Percentiles rank a stretch among this genome's conserved stretches.
These are phyloP conservation scores for Colletotrichum sp. DNA, from an alignment of 2,329 filamentous ascomycete genomes.

Conservation along the genomic window DNA sequence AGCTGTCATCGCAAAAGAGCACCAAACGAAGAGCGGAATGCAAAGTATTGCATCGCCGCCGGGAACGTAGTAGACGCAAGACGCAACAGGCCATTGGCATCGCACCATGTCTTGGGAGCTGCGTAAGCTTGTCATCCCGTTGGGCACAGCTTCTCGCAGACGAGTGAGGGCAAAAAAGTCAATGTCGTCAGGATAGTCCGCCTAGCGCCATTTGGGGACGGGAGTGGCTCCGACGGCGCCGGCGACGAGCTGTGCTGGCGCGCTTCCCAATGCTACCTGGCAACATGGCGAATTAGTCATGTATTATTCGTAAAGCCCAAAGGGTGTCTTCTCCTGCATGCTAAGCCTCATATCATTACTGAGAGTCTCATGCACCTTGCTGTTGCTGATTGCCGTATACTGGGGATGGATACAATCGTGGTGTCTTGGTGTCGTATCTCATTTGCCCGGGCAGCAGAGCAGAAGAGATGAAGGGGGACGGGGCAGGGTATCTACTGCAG, in stretches of 20 bases:
- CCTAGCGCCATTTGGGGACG: conserved; percentile 12
- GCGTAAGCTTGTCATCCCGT: conserved; percentile 10
- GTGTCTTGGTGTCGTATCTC: neutral
- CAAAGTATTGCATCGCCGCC: neutral
- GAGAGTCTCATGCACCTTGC: neutral
- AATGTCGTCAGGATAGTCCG: conserved; percentile 22
- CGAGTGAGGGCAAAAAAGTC: conserved; percentile 2
- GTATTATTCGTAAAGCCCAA: neutral
- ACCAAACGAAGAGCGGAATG: neutral
- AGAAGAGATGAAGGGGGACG: neutral
- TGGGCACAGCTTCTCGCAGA: neutral
- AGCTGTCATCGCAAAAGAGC: neutral
- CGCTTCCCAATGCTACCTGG: neutral
- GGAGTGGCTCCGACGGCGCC: conserved; percentile 10
- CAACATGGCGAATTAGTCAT: neutral
- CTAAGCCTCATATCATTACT: neutral
- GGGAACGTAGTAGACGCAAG: neutral
- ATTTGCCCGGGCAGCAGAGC: neutral
- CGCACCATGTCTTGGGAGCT: conserved; percentile 16
- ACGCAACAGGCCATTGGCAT: neutral
- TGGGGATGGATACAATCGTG: neutral
- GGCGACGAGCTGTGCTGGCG: neutral
- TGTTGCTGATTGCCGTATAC: neutral
- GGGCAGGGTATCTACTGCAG: neutral
- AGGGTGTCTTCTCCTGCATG: neutral